Conservation (phyloP, 148 eudicot species). For the Salicornia ramosissima region DNA sequence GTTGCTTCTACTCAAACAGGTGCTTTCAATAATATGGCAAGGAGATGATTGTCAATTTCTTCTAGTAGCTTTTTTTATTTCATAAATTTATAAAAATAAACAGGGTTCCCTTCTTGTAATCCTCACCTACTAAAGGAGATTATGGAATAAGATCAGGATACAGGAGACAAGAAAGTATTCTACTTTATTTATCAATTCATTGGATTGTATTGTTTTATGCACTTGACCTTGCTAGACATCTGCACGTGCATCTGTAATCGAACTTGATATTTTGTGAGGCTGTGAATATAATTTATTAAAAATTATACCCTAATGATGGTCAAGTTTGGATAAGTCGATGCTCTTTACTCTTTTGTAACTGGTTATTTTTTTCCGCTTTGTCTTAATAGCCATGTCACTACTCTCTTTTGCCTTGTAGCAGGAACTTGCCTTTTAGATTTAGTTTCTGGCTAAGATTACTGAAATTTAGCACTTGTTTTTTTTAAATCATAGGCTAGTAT, state of each 20-base stretch:
- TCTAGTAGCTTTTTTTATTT: background rate
- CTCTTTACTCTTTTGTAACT: background rate
- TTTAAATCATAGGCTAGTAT: slow-evolving; percentile 39
- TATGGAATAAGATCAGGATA: background rate
- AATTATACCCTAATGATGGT: background rate
- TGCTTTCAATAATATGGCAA: background rate
- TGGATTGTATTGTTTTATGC: background rate
- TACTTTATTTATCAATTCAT: background rate
- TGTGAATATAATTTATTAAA: background rate
- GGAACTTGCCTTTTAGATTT: slow-evolving; percentile 4
- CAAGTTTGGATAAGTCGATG: background rate
- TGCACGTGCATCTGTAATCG: background rate
- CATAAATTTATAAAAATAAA: background rate
- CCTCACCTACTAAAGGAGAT: background rate
- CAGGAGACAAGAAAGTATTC: background rate
- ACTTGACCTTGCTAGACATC: background rate
- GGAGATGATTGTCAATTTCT: background rate
- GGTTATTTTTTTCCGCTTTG: background rate
- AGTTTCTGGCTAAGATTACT: slow-evolving; percentile 7
- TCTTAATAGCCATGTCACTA: slow-evolving; percentile 7
- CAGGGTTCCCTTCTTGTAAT: background rate
- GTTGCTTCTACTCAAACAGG: background rate
- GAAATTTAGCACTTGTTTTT: slow-evolving; percentile 3
- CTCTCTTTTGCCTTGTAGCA: background rate
- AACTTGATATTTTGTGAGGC: background rate